Conservation (phyloP, 2,329 filamentous ascomycete species). For the Drechslerella stenobrocha region DNA sequence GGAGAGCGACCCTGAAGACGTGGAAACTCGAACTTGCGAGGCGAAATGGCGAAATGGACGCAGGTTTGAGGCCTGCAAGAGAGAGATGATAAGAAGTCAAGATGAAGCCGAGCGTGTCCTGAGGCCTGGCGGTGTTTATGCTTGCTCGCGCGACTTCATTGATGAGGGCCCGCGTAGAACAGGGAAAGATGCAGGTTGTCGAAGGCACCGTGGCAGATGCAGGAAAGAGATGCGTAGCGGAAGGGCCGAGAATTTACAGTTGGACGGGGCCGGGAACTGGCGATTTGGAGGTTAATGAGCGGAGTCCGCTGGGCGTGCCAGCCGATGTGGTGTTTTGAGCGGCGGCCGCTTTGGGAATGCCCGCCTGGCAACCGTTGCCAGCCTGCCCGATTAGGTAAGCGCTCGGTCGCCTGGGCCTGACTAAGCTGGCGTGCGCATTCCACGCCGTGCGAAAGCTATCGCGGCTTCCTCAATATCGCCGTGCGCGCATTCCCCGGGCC, state of each 20-base stretch:
- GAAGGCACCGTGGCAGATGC: background rate
- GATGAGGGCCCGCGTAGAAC: background rate
- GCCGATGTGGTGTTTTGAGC: slow-evolving; percentile 22
- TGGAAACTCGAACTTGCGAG: background rate
- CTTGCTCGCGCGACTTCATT: background rate
- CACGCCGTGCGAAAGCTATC: too few species aligned
- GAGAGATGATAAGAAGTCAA: background rate
- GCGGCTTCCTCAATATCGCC: background rate
- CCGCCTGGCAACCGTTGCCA: slow-evolving; percentile 43
- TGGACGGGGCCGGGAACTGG: background rate
- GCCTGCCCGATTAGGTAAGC: background rate
- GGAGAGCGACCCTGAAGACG: background rate
- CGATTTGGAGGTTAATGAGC: background rate
- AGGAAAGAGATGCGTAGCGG: background rate
- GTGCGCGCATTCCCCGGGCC: background rate
- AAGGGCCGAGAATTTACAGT: slow-evolving; percentile 4
- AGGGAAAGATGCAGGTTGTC: background rate
- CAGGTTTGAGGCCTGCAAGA: background rate
- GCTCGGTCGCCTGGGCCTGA: background rate
- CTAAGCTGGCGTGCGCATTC: background rate
- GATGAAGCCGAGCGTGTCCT: background rate
- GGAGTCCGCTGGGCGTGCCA: too few species aligned
- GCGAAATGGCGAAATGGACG: background rate
- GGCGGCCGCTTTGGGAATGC: slow-evolving; percentile 5
- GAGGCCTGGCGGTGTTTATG: background rate